Percentiles rank a stretch among this genome's conserved stretches.
Evolutionary conservation across 352 stramenopile genomes (phyloP).

Genomic region (Phytophthora capsici): DNA sequence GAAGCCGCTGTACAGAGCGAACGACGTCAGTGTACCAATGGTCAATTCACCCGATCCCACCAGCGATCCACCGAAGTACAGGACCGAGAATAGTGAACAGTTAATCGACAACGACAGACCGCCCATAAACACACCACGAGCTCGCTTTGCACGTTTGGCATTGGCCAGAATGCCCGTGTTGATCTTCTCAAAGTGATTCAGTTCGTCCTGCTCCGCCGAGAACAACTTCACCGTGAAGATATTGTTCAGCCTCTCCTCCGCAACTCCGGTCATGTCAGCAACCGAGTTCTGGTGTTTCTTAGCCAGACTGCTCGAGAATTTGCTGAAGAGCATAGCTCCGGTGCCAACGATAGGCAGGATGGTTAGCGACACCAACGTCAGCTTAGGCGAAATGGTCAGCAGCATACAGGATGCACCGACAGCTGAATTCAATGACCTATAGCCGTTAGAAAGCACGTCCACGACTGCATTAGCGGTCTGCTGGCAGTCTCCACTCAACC

Average conservation of each 20-base stretch:
- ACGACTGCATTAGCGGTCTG: slow-evolving; percentile 90
- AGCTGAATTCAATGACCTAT: slow-evolving; percentile 89
- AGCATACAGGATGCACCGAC: slow-evolving; percentile 90
- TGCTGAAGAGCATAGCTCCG: slow-evolving; percentile 84
- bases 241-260: slow-evolving; percentile 89
- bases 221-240: slow-evolving; percentile 92
- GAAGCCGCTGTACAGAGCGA: slow-evolving; percentile 92
- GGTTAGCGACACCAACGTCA: slow-evolving; percentile 89
- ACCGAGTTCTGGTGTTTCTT: slow-evolving; percentile 85
- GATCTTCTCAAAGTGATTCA: slow-evolving; percentile 67
- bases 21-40: slow-evolving; percentile 90
- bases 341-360: slow-evolving; percentile 83
- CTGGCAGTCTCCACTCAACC: slow-evolving; percentile 88
- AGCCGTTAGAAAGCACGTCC: slow-evolving; percentile 86
- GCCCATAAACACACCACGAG: slow-evolving; percentile 91
- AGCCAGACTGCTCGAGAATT: slow-evolving; percentile 79
- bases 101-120: slow-evolving; percentile 89
- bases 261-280: slow-evolving; percentile 77
- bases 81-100: slow-evolving; percentile 89
- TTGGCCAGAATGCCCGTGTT: slow-evolving; percentile 76
- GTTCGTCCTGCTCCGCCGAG: slow-evolving; percentile 76
- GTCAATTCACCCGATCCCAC: slow-evolving; percentile 87
- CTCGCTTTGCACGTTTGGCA: slow-evolving; percentile 70
- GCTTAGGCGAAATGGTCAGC: slow-evolving; percentile 87
- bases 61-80: slow-evolving; percentile 91